Evolutionary conservation across 495 filamentous ascomycete genomes (phyloP), one percentile per base, ranked within the genome.

Genomic region (Xylaria flabelliformis): DNA sequence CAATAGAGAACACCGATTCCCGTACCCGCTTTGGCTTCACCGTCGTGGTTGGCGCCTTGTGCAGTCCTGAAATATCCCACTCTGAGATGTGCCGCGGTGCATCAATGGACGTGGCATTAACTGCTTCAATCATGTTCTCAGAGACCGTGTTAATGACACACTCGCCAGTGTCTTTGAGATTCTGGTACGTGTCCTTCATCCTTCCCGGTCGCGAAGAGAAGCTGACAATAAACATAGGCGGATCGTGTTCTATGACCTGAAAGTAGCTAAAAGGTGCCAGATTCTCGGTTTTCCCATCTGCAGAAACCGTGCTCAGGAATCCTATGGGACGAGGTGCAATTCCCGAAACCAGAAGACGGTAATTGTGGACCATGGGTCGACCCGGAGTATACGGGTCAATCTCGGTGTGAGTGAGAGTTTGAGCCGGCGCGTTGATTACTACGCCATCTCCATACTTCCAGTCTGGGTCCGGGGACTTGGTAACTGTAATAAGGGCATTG

Each of bases 81-180:
- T 95, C 92, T 8, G 88, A 91, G 8, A 89, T 81, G 12, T 55
- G 21, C 5, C 24, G 26, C 5, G 51, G 51, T 4, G 51, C 51
- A 29, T 55, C 51, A 55, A 55, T 55, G 9, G 51, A 55, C 13
- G 88, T 88, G 21, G 88, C 87, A 75, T 95, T 94, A 15, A 91
- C 91, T 7, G 92, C 92, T 80, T 94, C 92, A 51, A 93, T 78
- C 73, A 90, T 93, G 78, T 91, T 90, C 81, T 94, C 92, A 0
- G 88, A 91, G 67, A 94, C 90, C 62, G 94, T 92, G 73, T 94
- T 95, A 77, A 94, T 90, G 15, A 88, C 88, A 74, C 88, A 89
- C 77, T 95, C 92, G 26, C 84, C 80, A 0, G 89, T 89, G 46
- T 90, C 88, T 15, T 81, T 75, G 53, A 95, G 82, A 73, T 94